Evolutionary conservation across 768 basidiomycete genomes (phyloP).

Genomic region (Suillus hirtellus): DNA sequence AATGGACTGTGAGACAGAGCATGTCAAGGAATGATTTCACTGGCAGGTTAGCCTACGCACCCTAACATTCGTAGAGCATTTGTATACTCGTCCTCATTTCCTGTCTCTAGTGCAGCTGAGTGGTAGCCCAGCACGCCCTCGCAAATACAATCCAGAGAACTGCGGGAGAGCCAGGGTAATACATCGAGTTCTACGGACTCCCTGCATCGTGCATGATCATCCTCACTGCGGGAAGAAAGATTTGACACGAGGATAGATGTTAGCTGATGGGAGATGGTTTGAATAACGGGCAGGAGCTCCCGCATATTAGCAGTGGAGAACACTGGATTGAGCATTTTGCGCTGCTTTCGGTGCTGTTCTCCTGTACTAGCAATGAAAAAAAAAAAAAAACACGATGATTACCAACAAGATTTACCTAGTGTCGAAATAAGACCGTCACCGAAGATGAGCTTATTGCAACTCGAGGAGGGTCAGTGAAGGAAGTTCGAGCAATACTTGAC

Average conservation of each 20-base stretch:
- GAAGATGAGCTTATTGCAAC: slow-evolving; percentile 20
- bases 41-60: slow-evolving; percentile 17
- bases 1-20: neutral
- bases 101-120: slow-evolving; percentile 21
- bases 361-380: neutral
- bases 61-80: slow-evolving; percentile 20
- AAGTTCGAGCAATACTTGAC: neutral
- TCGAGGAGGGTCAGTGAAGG: neutral
- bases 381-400: neutral
- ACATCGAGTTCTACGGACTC: slow-evolving; percentile 22
- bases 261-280: neutral
- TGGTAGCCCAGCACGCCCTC: slow-evolving; percentile 24
- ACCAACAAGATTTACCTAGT: slow-evolving; percentile 16
- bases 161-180: slow-evolving; percentile 24
- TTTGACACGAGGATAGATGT: neutral
- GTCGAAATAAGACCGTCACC: slow-evolving; percentile 31
- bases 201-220: neutral
- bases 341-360: slow-evolving; percentile 10
- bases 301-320: slow-evolving; percentile 12
- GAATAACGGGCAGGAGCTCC: slow-evolving; percentile 9
- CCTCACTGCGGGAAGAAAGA: neutral
- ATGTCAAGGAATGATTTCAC: neutral
- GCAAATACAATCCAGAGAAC: slow-evolving; percentile 28
- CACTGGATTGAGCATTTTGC: slow-evolving; percentile 13
- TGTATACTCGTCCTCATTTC: slow-evolving; percentile 17